Evolutionary conservation across 2,329 filamentous ascomycete genomes (phyloP).

Genomic region (Cladophialophora bantiana): DNA sequence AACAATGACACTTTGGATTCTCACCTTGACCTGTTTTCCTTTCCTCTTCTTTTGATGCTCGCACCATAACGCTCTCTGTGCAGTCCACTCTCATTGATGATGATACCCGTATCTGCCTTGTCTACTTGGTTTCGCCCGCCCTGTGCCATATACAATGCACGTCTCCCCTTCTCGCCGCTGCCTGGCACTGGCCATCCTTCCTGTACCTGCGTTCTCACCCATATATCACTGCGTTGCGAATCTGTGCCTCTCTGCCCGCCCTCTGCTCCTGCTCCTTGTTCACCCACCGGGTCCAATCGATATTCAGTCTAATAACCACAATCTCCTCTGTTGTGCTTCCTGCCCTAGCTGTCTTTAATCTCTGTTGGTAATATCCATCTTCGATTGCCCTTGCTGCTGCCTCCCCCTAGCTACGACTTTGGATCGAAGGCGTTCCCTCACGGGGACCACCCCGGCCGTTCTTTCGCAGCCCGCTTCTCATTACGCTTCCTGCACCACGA

Average conservation of each 20-base stretch:
- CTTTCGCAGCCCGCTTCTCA: neutral
- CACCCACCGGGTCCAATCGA: neutral
- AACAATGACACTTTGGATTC: too few species aligned
- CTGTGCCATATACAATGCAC: neutral
- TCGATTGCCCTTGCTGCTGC: neutral
- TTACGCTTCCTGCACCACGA: neutral
- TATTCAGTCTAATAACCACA: neutral
- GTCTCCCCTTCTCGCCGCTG: neutral
- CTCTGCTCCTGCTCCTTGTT: neutral
- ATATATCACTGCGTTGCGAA: neutral
- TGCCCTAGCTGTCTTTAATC: neutral
- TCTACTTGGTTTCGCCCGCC: neutral
- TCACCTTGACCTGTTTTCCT: neutral
- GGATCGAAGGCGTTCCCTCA: neutral
- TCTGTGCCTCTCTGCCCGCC: neutral
- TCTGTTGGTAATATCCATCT: neutral
- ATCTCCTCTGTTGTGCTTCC: neutral
- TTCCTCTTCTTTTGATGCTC: neutral
- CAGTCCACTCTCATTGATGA: neutral
- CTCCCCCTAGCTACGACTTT: neutral
- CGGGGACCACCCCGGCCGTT: neutral
- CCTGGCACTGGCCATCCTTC: neutral
- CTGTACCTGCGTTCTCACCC: neutral
- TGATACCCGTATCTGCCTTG: slow-evolving; percentile 1
- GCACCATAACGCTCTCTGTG: neutral